Base-by-base conservation (phyloP, 371 early-diverging fungal species). In the Rhizopus stolonifer region DNA sequence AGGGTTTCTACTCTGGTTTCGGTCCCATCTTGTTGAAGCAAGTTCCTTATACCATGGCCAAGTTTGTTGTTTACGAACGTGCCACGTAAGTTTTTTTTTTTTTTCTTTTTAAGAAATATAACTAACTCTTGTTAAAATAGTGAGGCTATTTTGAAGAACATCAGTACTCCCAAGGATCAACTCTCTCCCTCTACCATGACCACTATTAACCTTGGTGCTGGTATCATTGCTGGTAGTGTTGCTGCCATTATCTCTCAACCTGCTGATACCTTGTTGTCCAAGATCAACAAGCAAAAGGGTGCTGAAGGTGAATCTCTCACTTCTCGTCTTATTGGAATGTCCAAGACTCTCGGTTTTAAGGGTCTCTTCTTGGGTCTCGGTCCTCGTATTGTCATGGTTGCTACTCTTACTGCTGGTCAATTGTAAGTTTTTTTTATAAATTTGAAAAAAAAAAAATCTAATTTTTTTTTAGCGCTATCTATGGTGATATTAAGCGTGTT, bases 361-460 rank as follows among this genome's bases (percentile, higher is more conserved):
- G 88, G 85, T 58, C 77, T 84, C 39, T 87, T 85, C 79, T 61
- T 82, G 53, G 89, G 89, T 54, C 75, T 87, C 26, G 86, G 84
- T 60, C 80, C 87, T 49, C 85, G 89, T 84, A 80, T 85, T 74
- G 82, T 88, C 71, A 88, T 88, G 89, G 85, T 88, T 69, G 89
- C 86, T 58, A 78, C 87, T 47, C 78, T 87, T 57, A 87, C 87
- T 55, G 83, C 89, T 58, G 80, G 81, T 71, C 87, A 88, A 74
- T 87, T 74, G 61, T 59, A 69, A 58, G 61, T 61, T 24, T 14
- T 36, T 4, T 15, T 22, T 34, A 26, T 29, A 44, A 4, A 43
- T 15, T 2, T 33, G 23, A 13, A 32, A 33, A 10, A 10, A 39
- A 6, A 5, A 23, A 8, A 9, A 10, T 29, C 4, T 10, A 29